Evolutionary conservation across 495 filamentous ascomycete genomes (phyloP).

Genomic region (Poronia punctata): DNA sequence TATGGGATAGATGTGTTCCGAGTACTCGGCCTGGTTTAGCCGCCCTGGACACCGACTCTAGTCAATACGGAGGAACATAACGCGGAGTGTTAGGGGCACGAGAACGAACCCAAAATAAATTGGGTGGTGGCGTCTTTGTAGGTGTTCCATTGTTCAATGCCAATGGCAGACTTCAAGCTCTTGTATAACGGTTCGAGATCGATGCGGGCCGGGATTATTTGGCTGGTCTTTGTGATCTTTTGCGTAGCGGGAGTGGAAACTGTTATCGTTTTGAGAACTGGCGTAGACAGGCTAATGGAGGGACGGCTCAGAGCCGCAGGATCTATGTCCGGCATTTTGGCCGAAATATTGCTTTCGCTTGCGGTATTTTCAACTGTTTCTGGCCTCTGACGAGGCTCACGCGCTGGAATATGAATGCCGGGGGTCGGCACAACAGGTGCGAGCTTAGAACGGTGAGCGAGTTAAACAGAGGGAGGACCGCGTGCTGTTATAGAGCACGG

Average conservation of each 20-base stretch:
- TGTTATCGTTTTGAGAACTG: slow-evolving; percentile 56
- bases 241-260: slow-evolving; percentile 48
- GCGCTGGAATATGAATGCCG: slow-evolving; percentile 1
- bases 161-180: slow-evolving; percentile 69
- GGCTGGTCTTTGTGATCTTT: slow-evolving; percentile 59
- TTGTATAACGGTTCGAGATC: slow-evolving; percentile 88
- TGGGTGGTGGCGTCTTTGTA: slow-evolving; percentile 79
- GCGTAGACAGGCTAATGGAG: slow-evolving; percentile 53
- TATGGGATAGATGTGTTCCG: slow-evolving; percentile 61
- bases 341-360: too few species aligned
- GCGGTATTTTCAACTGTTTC: too few species aligned
- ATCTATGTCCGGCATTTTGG: slow-evolving; percentile 73
- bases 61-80: slow-evolving; percentile 14
- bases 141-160: slow-evolving; percentile 72
- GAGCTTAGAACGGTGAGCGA: not conserved
- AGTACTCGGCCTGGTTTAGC: slow-evolving; percentile 78
- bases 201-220: slow-evolving; percentile 64
- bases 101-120: slow-evolving; percentile 70
- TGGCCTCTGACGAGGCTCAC: slow-evolving; percentile 14
- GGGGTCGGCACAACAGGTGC: not conserved
- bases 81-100: slow-evolving; percentile 12
- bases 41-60: slow-evolving; percentile 49
- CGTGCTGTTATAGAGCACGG: slow-evolving; percentile 35
- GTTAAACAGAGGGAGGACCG: slow-evolving; percentile 29
- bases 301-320: slow-evolving; percentile 71